These are phyloP conservation scores for Xylaria curta DNA, from an alignment of 495 filamentous ascomycete genomes.

Conservation along the genomic window DNA sequence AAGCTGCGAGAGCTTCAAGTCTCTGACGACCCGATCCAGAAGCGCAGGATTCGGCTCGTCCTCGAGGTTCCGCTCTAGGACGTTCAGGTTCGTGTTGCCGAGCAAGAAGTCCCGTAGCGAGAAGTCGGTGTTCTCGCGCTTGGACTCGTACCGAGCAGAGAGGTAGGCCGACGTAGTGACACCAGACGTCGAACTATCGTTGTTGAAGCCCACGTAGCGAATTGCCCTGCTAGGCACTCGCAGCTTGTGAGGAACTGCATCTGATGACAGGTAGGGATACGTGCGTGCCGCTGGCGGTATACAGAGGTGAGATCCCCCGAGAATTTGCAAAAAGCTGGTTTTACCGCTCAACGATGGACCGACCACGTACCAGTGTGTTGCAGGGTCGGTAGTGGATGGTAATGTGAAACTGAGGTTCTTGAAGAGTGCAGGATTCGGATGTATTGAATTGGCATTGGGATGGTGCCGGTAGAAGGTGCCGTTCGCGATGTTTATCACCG, in stretches of 20 bases:
- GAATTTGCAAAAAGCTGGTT: conserved; percentile 76
- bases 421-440: conserved; percentile 70
- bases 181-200: conserved; percentile 53
- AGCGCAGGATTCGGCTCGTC: conserved; percentile 54
- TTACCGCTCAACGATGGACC: conserved; percentile 73
- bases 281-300: conserved; percentile 73
- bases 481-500: conserved; percentile 74
- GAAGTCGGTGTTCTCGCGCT: conserved; percentile 85
- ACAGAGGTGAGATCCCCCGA: conserved; percentile 75
- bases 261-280: conserved; percentile 74
- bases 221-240: conserved; percentile 69
- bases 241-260: conserved; percentile 61
- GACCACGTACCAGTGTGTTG: conserved; percentile 76
- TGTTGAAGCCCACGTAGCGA: conserved; percentile 82
- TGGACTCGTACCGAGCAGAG: conserved; percentile 90
- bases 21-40: conserved; percentile 65
- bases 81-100: conserved; percentile 78
- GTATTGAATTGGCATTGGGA: conserved; percentile 58
- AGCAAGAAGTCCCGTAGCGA: conserved; percentile 78
- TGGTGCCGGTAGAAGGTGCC: conserved; percentile 84
- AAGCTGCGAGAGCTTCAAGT: conserved; percentile 69
- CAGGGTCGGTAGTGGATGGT: conserved; percentile 52
- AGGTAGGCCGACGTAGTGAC: conserved; percentile 75
- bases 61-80: conserved; percentile 54
- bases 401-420: conserved; percentile 69